These are phyloP conservation scores for Apophysomyces trapeziformis DNA, from an alignment of 371 early-diverging fungal genomes.

Conservation along the genomic window DNA sequence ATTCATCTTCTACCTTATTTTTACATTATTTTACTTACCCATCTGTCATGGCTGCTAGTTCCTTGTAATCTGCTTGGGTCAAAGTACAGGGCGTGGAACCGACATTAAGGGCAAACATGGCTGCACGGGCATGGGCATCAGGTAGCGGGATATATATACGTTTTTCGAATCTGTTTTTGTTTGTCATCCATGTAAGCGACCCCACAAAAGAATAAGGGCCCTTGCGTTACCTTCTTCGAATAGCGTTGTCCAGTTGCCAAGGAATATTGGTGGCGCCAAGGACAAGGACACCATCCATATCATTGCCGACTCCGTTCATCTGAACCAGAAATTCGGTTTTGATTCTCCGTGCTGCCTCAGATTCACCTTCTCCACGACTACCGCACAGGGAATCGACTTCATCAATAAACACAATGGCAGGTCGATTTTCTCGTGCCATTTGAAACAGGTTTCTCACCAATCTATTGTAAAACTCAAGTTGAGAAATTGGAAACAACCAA, in stretches of 20 bases:
- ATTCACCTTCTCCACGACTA: constrained; percentile 93
- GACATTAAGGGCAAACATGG: constrained; percentile 90
- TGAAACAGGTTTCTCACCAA: constrained; percentile 93
- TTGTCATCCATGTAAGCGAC: neutral
- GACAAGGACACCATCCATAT: constrained; percentile 91
- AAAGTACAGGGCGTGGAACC: constrained; percentile 88
- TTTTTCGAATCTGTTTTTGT: constrained; percentile 83
- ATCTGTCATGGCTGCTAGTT: constrained; percentile 82
- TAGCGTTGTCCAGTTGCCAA: constrained; percentile 94
- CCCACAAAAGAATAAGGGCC: no score
- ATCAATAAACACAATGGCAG: constrained; percentile 97
- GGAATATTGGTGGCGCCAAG: constrained; percentile 98
- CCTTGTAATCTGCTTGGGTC: constrained; percentile 68
- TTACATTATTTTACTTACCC: constrained; percentile 55
- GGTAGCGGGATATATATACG: constrained; percentile 97
- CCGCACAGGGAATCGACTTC: constrained; percentile 98
- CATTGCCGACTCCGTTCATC: constrained; percentile 98
- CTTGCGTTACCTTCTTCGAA: constrained; percentile 76
- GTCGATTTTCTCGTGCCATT: constrained; percentile 92
- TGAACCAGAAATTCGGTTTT: constrained; percentile 95
- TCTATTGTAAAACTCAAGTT: constrained; percentile 17
- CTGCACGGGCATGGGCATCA: constrained; percentile 83
- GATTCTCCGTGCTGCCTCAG: constrained; percentile 93
- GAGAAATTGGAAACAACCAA: no score
- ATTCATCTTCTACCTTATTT: neutral